These are phyloP conservation scores for Ajuga chamaepitys DNA, from an alignment of 257 asterid species.

Conservation along the genomic window DNA sequence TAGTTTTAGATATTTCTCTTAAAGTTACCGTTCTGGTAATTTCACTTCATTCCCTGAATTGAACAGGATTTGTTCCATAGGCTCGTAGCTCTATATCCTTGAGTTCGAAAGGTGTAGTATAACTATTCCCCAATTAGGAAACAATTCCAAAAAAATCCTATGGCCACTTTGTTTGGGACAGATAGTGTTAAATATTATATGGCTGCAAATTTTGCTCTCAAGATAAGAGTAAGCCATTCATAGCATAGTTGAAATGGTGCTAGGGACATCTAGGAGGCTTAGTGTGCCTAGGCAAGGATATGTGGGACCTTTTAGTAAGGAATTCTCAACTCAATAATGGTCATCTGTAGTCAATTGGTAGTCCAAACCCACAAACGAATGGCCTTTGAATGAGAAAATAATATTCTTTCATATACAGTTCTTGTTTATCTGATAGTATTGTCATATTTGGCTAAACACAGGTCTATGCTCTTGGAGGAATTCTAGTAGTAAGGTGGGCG, in stretches of 20 bases:
- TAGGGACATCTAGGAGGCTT: too few species aligned
- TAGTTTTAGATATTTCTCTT: too few species aligned
- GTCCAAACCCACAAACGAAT: too few species aligned
- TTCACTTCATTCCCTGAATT: background rate
- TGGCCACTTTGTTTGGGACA: background rate
- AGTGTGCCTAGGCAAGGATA: too few species aligned
- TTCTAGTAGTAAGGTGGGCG: conserved; percentile 74
- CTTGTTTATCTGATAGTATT: background rate
- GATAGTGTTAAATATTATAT: background rate
- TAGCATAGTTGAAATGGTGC: background rate
- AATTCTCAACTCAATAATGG: background rate
- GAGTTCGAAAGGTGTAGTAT: too few species aligned
- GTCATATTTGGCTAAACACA: conserved; percentile 20
- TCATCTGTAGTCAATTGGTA: background rate
- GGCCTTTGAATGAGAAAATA: background rate
- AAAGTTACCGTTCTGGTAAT: too few species aligned
- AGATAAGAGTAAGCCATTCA: too few species aligned
- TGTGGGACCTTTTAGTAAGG: background rate
- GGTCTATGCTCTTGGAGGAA: conserved; percentile 90
- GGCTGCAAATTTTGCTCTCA: background rate
- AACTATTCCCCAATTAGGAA: background rate
- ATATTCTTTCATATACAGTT: background rate
- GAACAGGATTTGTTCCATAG: background rate
- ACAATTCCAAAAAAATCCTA: background rate
- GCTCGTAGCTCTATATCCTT: too few species aligned